These are phyloP conservation scores for Schwanniomyces polymorphus DNA, from an alignment of 805 yeast genomes.

Conservation along the genomic window DNA sequence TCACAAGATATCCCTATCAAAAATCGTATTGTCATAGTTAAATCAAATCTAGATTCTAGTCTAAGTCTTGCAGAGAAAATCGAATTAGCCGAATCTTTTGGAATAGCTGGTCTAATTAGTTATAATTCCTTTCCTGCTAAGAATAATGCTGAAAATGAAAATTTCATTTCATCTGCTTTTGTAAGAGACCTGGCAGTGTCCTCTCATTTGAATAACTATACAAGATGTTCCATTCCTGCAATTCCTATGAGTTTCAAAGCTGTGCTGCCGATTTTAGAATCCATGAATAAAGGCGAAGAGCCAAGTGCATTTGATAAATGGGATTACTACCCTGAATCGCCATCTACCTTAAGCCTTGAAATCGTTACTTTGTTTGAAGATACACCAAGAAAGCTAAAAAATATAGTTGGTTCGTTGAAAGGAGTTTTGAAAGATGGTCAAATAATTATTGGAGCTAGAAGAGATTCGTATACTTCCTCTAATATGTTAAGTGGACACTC, in stretches of 20 bases:
- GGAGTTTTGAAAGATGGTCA: constrained; percentile 42
- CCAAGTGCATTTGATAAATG: constrained; percentile 15
- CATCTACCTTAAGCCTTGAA: constrained; percentile 12
- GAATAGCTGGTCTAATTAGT: constrained; percentile 25
- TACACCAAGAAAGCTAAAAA: constrained; percentile 19
- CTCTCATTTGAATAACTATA: constrained; percentile 3
- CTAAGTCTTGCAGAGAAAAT: constrained; percentile 23
- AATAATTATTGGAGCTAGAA: constrained; percentile 38
- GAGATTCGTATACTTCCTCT: constrained; percentile 37
- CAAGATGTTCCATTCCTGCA: constrained; percentile 14
- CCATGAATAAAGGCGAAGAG: constrained; percentile 10
- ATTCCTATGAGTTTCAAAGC: constrained; percentile 28
- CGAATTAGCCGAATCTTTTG: constrained; percentile 21
- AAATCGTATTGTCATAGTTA: constrained; percentile 29
- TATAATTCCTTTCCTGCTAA: constrained; percentile 13
- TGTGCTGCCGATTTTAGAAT: constrained; percentile 24
- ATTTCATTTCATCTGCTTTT: constrained; percentile 11
- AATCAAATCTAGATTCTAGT: constrained; percentile 8
- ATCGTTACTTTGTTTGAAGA: constrained; percentile 13
- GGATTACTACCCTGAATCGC: constrained; percentile 23
- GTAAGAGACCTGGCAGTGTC: constrained; percentile 17
- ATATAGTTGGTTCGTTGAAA: constrained; percentile 30
- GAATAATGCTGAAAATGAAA: constrained; percentile 10
- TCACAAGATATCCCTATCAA: constrained; percentile 16
- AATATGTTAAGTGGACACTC: constrained; percentile 42